Evolutionary conservation across 805 yeast genomes (phyloP).

Genomic region (Saccharomycopsis amapae): DNA sequence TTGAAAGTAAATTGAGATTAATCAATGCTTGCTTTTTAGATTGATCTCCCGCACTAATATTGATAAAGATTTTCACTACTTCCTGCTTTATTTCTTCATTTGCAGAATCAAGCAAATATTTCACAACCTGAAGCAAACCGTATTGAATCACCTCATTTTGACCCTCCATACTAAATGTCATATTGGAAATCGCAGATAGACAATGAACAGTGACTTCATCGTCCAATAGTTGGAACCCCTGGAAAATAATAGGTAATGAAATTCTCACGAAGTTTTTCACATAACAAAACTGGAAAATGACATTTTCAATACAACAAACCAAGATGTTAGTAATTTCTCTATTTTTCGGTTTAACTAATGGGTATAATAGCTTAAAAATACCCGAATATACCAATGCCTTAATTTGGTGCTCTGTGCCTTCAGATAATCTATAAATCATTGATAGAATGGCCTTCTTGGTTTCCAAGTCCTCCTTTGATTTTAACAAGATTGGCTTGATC

Average conservation of each 20-base stretch:
- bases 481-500: slow-evolving; percentile 18
- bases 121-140: slow-evolving; percentile 18
- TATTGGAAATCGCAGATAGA: slow-evolving; percentile 19
- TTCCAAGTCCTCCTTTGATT: slow-evolving; percentile 8
- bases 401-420: slow-evolving; percentile 20
- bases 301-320: slow-evolving; percentile 22
- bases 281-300: slow-evolving; percentile 21
- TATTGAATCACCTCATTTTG: slow-evolving; percentile 21
- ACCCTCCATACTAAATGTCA: slow-evolving; percentile 21
- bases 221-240: slow-evolving; percentile 20
- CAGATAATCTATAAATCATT: slow-evolving; percentile 11
- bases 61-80: slow-evolving; percentile 20
- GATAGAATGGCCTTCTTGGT: slow-evolving; percentile 7
- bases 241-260: slow-evolving; percentile 20
- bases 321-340: slow-evolving; percentile 12
- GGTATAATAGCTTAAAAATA: slow-evolving; percentile 19
- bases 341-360: slow-evolving; percentile 16
- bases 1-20: slow-evolving; percentile 12
- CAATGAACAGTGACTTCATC: slow-evolving; percentile 21
- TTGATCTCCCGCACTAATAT: slow-evolving; percentile 20
- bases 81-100: slow-evolving; percentile 14
- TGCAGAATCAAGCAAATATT: slow-evolving; percentile 12
- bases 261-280: slow-evolving; percentile 22
- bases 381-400: slow-evolving; percentile 19
- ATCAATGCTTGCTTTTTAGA: slow-evolving; percentile 20